These are phyloP conservation scores for Westerdykella aurantiaca DNA, from an alignment of 2,329 filamentous ascomycete species.

Conservation along the genomic window DNA sequence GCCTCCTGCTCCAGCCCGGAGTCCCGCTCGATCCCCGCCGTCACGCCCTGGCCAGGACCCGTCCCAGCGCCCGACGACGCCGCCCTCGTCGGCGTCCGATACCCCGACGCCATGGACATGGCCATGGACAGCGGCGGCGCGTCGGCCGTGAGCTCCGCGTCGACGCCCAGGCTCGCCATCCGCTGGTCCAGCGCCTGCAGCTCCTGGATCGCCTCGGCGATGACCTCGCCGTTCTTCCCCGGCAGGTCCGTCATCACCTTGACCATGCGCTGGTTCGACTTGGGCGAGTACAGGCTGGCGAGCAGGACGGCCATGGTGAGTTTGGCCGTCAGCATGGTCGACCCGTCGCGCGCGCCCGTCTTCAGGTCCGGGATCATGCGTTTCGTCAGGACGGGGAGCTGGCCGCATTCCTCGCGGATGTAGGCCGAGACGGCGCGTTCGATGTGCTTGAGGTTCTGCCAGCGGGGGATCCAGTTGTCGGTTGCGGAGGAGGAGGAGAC, in stretches of 20 bases:
- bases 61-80: too few relatives aligned
- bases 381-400: constrained; percentile 37
- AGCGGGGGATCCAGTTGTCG: constrained; percentile 48
- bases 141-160: constrained; percentile 31
- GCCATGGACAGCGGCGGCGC: constrained; percentile 14
- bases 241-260: constrained; percentile 36
- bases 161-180: constrained; percentile 33
- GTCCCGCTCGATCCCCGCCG: constrained; percentile 33
- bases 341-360: constrained; percentile 43
- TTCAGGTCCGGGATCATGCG: constrained; percentile 44
- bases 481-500: constrained; percentile 8
- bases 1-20: constrained; percentile 47
- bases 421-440: constrained; percentile 46
- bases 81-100: constrained; percentile 30
- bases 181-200: constrained; percentile 34
- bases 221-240: constrained; percentile 31
- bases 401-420: constrained; percentile 42
- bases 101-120: too few relatives aligned
- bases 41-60: too few relatives aligned
- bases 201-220: constrained; percentile 38
- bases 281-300: constrained; percentile 43
- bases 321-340: constrained; percentile 37
- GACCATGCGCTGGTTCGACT: constrained; percentile 46
- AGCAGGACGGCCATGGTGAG: constrained; percentile 47
- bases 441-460: constrained; percentile 50